Evolutionary conservation across 495 filamentous ascomycete species (phyloP).

Genomic region (Aspergillus leporis): DNA sequence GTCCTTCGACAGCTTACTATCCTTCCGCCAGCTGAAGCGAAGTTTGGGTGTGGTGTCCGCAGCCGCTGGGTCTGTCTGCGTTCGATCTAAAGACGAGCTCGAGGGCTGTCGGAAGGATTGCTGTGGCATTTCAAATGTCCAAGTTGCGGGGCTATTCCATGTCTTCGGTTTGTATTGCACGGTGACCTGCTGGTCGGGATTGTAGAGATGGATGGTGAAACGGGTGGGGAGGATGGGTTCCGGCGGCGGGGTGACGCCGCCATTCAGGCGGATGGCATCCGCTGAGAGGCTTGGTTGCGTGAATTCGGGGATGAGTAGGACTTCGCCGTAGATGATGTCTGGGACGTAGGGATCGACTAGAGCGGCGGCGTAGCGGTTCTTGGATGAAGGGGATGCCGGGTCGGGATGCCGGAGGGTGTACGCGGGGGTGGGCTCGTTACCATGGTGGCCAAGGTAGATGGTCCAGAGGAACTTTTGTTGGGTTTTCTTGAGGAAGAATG

Average conservation of each 20-base stretch:
- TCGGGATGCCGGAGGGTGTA: constrained; percentile 78
- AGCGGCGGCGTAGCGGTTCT: constrained; percentile 83
- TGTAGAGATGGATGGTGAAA: constrained; percentile 87
- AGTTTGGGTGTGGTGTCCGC: constrained; percentile 75
- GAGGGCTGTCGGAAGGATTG: constrained; percentile 81
- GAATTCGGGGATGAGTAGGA: constrained; percentile 82
- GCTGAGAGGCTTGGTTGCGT: constrained; percentile 75
- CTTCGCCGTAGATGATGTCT: constrained; percentile 82
- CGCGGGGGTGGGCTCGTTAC: constrained; percentile 73
- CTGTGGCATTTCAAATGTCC: constrained; percentile 92
- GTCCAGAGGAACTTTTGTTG: constrained; percentile 55
- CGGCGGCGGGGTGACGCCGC: constrained; percentile 64
- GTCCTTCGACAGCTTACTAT: constrained; percentile 81
- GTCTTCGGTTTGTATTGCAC: constrained; percentile 70
- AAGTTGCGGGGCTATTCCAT: constrained; percentile 76
- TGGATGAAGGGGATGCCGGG: constrained; percentile 63
- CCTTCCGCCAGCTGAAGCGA: constrained; percentile 88
- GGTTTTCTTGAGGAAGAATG: constrained; percentile 61
- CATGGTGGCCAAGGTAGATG: constrained; percentile 76
- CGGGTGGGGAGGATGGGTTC: constrained; percentile 75
- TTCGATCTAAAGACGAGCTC: constrained; percentile 71
- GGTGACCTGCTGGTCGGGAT: constrained; percentile 80
- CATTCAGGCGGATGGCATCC: constrained; percentile 75
- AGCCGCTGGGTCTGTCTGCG: constrained; percentile 63
- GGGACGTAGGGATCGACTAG: constrained; percentile 81